Conservation (phyloP, 345 rosid species). For the Boechera stricta region DNA sequence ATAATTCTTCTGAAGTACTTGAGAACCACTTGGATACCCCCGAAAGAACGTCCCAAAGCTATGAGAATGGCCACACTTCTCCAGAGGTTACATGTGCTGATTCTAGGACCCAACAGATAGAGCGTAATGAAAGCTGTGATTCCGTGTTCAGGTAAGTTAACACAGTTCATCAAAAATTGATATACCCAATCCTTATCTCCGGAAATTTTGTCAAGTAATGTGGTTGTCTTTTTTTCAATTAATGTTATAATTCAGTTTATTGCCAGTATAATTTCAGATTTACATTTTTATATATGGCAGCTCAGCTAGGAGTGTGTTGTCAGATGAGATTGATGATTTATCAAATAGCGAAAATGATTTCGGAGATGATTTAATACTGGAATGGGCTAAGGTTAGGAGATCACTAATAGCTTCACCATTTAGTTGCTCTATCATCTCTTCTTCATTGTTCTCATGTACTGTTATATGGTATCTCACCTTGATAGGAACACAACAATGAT, state of each 20-base stretch:
- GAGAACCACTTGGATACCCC: conserved; percentile 62
- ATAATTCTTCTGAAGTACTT: conserved; percentile 68
- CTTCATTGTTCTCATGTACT: conserved; percentile 31
- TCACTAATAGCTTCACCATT: conserved; percentile 28
- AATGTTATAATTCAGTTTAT: conserved; percentile 28
- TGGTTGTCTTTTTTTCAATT: not conserved
- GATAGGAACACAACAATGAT: conserved; percentile 81
- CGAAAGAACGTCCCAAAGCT: conserved; percentile 58
- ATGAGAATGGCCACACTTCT: conserved; percentile 65
- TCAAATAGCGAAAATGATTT: conserved; percentile 59
- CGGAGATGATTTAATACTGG: conserved; percentile 74
- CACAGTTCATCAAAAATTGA: conserved; percentile 15
- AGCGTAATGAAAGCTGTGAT: conserved; percentile 74
- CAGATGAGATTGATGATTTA: conserved; percentile 78
- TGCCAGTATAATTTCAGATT: conserved; percentile 45
- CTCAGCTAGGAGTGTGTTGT: conserved; percentile 77
- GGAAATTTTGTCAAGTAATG: not conserved
- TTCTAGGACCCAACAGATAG: conserved; percentile 55
- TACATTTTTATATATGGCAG: conserved; percentile 76
- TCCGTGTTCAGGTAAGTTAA: conserved; percentile 72
- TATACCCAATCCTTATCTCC: conserved; percentile 7
- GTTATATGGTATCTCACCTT: conserved; percentile 40
- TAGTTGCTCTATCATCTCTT: conserved; percentile 19
- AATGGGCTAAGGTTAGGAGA: conserved; percentile 90
- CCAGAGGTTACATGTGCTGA: conserved; percentile 59